phyloP scores from a whole-genome alignment of 2,329 filamentous ascomycete species.

The Pleoardoris graminearum region DNA sequence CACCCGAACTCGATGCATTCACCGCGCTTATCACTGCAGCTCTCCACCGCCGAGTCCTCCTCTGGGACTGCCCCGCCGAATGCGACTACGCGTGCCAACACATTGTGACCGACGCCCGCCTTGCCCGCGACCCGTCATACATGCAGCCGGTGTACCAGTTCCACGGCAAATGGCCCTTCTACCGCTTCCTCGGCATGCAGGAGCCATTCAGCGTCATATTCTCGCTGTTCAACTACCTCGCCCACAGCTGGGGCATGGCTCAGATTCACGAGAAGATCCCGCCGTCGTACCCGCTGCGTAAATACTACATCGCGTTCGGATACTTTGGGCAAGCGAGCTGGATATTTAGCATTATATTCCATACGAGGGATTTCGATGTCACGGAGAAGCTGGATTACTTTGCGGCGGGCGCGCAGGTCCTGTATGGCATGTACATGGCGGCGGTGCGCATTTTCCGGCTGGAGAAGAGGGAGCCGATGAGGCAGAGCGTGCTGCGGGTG shows the following conservation, averaged over 20 bases:
- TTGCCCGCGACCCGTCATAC: conserved; percentile 66
- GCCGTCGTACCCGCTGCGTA: conserved; percentile 70
- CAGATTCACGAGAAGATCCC: conserved; percentile 74
- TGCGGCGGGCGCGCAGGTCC: conserved; percentile 82
- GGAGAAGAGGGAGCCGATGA: conserved; percentile 60
- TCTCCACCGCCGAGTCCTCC: conserved; percentile 78
- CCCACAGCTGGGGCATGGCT: conserved; percentile 76
- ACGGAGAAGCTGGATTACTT: conserved; percentile 98
- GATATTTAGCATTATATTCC: conserved; percentile 89
- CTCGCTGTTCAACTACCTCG: conserved; percentile 86
- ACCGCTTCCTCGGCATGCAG: conserved; percentile 87
- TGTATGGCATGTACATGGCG: conserved; percentile 89
- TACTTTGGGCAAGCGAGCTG: conserved; percentile 82
- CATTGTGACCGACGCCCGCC: conserved; percentile 75
- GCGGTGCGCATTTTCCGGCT: conserved; percentile 81
- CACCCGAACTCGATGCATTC: neutral
- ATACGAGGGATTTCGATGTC: conserved; percentile 79
- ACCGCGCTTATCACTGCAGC: conserved; percentile 56
- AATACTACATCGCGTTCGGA: conserved; percentile 79
- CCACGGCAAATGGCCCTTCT: conserved; percentile 98
- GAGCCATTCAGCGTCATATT: conserved; percentile 94
- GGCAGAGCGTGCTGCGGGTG: conserved; percentile 62
- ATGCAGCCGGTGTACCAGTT: conserved; percentile 78
- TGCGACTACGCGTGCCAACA: conserved; percentile 99
- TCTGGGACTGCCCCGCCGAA: conserved; percentile 91